Evolutionary conservation across 106 monocot species (phyloP).

Genomic region (Acanthochlamys bracteata): DNA sequence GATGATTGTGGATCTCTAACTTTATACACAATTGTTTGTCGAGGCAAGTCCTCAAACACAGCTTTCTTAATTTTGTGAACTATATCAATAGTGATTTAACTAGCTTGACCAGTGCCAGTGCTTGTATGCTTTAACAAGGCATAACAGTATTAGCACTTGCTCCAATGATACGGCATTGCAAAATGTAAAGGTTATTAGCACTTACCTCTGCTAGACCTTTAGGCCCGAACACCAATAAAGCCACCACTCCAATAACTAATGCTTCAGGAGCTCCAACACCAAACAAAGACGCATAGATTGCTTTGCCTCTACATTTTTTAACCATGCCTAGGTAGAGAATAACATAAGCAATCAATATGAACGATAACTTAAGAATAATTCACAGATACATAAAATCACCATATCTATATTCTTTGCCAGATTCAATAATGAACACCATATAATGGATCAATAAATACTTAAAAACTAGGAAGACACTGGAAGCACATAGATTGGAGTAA

Average conservation of each 20-base stretch:
- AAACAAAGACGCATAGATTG: slow-evolving; percentile 77
- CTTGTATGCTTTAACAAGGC: background rate
- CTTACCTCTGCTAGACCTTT: slow-evolving; percentile 94
- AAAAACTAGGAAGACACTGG: too few species aligned
- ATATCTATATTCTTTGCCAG: too few species aligned
- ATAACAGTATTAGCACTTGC: background rate
- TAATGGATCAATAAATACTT: too few species aligned
- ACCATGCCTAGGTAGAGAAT: slow-evolving; percentile 31
- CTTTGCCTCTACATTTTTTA: slow-evolving; percentile 29
- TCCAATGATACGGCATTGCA: background rate
- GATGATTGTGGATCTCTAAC: too few species aligned
- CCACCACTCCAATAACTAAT: slow-evolving; percentile 96
- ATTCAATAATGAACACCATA: too few species aligned
- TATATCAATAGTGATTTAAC: too few species aligned
- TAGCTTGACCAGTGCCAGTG: too few species aligned
- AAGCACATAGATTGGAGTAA: too few species aligned
- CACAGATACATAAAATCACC: background rate
- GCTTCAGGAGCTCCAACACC: slow-evolving; percentile 97
- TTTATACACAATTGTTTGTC: too few species aligned
- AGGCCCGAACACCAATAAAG: slow-evolving; percentile 89
- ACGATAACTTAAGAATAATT: background rate
- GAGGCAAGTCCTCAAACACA: too few species aligned
- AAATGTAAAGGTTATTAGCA: background rate
- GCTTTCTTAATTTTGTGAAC: too few species aligned
- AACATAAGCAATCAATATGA: background rate